phyloP scores from a whole-genome alignment of 305 asterid species.

The Andrographis paniculata region DNA sequence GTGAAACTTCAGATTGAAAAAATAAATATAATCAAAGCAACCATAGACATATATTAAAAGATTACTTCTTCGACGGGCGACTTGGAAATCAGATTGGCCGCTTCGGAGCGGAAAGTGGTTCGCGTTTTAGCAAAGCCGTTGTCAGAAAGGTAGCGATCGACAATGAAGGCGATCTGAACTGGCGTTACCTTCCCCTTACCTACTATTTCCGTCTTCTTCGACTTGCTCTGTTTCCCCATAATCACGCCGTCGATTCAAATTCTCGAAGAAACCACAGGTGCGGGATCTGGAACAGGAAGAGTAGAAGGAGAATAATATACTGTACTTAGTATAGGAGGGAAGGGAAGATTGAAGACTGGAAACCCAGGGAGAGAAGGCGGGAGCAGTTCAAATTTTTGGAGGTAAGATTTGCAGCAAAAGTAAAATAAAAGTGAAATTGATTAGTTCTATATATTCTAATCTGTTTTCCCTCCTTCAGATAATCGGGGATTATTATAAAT shows the following conservation, averaged over 20 bases:
- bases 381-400: conserved; percentile 37
- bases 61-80: conserved; percentile 68
- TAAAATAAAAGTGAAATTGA: too few relatives aligned
- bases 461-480: too few relatives aligned
- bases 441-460: too few relatives aligned
- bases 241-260: not conserved
- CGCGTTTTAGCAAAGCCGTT: conserved; percentile 43
- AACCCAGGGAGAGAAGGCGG: conserved; percentile 26
- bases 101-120: conserved; percentile 71
- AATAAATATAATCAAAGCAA: not conserved
- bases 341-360: too few relatives aligned
- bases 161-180: conserved; percentile 82
- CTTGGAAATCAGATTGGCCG: conserved; percentile 58
- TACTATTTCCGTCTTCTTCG: conserved; percentile 39
- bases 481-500: too few relatives aligned
- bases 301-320: not conserved
- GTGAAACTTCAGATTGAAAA: not conserved
- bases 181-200: conserved; percentile 87
- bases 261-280: conserved; percentile 13
- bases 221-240: conserved; percentile 62
- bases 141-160: conserved; percentile 89
- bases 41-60: not conserved
- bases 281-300: conserved; percentile 10
- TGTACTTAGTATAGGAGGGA: conserved; percentile 7
- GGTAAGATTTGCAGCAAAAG: conserved; percentile 13